Evolutionary conservation across 345 rosid genomes (phyloP).

Genomic region (Camelina hispida): DNA sequence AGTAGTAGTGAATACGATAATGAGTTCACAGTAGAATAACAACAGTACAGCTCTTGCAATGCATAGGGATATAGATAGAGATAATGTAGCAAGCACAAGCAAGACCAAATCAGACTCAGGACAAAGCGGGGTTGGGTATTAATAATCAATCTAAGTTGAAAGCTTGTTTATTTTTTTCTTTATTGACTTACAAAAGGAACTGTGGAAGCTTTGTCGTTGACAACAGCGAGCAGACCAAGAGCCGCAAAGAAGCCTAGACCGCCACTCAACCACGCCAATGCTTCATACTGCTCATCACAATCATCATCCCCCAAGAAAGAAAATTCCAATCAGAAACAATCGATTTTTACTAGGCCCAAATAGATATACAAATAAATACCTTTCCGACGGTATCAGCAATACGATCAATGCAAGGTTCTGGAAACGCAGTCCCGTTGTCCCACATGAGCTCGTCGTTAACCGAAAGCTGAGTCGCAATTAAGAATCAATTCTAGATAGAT

Average conservation of each 20-base stretch:
- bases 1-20: too few species aligned
- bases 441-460: constrained; percentile 88
- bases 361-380: constrained; percentile 46
- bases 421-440: constrained; percentile 94
- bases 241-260: constrained; percentile 83
- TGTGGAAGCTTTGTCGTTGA: constrained; percentile 93
- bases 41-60: not conserved
- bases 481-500: not conserved
- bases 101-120: constrained; percentile 18
- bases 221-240: constrained; percentile 72
- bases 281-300: constrained; percentile 84
- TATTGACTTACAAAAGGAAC: constrained; percentile 74
- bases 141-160: not conserved
- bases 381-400: constrained; percentile 97
- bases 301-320: not conserved
- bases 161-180: not conserved
- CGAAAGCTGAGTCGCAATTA: constrained; percentile 53
- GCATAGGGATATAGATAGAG: not conserved
- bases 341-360: not conserved
- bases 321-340: not conserved
- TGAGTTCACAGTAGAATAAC: not conserved
- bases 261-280: constrained; percentile 95
- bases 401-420: constrained; percentile 97
- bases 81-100: not conserved
- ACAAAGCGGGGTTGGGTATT: not conserved